Base-by-base conservation (phyloP, 164 flowering plant species). In the Saururus chinensis region DNA sequence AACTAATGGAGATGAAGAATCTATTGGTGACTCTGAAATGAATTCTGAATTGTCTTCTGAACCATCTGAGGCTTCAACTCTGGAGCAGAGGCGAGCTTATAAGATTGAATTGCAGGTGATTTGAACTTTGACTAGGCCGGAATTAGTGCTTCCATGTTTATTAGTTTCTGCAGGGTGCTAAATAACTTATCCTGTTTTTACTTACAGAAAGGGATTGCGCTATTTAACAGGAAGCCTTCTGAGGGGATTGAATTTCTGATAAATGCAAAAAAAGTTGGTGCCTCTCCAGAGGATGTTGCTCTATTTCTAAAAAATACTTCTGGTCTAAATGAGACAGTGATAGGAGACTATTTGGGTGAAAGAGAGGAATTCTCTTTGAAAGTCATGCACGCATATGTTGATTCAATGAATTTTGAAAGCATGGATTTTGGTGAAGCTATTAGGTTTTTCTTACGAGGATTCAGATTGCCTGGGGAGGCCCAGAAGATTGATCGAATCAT, bases 371-470 rank as follows among this genome's bases (percentile, higher is more conserved):
- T 95, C 59, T 60, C 87, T 69, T 70, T 95, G 65, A 91, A 83
- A 81, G 96, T 95, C 52, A 95, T 95, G 99, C 99, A 95, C 80
- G 90, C 97, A 40, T 95, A 95, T 82, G 97, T 95, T 19, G 99
- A 95, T 77, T 82, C 96, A 14, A 85, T 89, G 70, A 82, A 86
- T 69, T 89, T 91, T 67, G 89, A 82, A 60, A 80, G 64, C 42
- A 91, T 83, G 84, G 84, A 84, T 75, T 91, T 95, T 72, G 99
- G 96, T 62, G 90, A 89, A 79, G 86, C 97, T 13, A 85, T 95
- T 72, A 80, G 99, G 73, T 89, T 80, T 79, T 95, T 95, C 77
- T 72, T 95, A 55, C 73, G 83, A 66, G 96, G 99, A 48, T 95
- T 95, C 74, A 78, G 96, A 69, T 79, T 95, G 74, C 99, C 99